These are phyloP conservation scores for Escovopsis sp. DNA, from an alignment of 2,329 filamentous ascomycete genomes.

Conservation along the genomic window DNA sequence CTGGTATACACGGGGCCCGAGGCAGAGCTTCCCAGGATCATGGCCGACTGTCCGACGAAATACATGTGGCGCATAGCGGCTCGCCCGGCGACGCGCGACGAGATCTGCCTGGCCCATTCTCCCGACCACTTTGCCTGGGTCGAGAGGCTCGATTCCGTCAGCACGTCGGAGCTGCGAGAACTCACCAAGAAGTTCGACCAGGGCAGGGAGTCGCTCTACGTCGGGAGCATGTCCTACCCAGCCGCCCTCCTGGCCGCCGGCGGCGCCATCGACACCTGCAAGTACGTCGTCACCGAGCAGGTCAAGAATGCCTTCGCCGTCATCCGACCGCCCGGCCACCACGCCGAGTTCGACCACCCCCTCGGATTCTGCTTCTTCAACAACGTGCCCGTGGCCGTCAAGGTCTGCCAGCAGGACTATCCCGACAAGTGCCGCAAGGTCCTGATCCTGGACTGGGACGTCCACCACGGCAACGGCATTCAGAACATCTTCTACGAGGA, in stretches of 20 bases:
- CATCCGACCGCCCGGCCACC: slow-evolving; percentile 87
- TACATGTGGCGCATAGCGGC: slow-evolving; percentile 67
- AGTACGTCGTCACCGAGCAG: slow-evolving; percentile 66
- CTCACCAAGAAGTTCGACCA: slow-evolving; percentile 47
- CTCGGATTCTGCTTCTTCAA: slow-evolving; percentile 98
- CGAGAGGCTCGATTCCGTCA: slow-evolving; percentile 34
- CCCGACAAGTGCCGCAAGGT: slow-evolving; percentile 74
- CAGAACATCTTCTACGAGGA: slow-evolving; percentile 95
- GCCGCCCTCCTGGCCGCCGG: slow-evolving; percentile 76
- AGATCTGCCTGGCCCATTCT: slow-evolving; percentile 69
- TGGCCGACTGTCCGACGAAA: slow-evolving; percentile 38
- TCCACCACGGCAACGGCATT: slow-evolving; percentile 73
- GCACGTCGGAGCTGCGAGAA: slow-evolving; percentile 49
- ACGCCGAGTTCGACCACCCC: slow-evolving; percentile 71
- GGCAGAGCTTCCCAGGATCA: slow-evolving; percentile 33
- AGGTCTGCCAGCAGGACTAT: slow-evolving; percentile 69
- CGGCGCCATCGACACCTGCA: slow-evolving; percentile 89
- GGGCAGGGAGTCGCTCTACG: slow-evolving; percentile 63
- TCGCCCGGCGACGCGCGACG: slow-evolving; percentile 59
- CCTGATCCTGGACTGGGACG: slow-evolving; percentile 85
- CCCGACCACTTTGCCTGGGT: slow-evolving; percentile 70
- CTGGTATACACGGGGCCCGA: slow-evolving; percentile 53
- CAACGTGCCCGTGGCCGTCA: slow-evolving; percentile 88
- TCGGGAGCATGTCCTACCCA: slow-evolving; percentile 66
- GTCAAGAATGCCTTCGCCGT: slow-evolving; percentile 94